Percentiles rank a stretch among this genome's conserved stretches.
Conservation (phyloP, 371 early-diverging fungal genomes). For the Mucor indicus region DNA sequence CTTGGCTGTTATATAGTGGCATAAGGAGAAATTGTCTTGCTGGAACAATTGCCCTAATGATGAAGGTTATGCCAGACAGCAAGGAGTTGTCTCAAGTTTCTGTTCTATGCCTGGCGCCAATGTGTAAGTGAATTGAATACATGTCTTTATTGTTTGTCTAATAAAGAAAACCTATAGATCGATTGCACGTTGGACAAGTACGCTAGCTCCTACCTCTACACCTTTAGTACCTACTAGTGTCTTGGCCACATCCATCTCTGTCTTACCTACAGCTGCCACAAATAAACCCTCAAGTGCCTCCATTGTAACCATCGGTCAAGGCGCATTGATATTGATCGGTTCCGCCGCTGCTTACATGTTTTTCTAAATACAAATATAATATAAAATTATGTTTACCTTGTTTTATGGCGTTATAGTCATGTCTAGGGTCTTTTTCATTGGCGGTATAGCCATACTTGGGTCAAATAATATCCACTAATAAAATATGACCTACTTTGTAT, state of each 20-base stretch:
- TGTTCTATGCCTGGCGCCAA: conserved; percentile 34
- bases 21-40: conserved; percentile 23
- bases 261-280: conserved; percentile 1
- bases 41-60: conserved; percentile 28
- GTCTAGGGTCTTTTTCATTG: too few relatives aligned
- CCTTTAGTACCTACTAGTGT: conserved; percentile 7
- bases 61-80: conserved; percentile 11
- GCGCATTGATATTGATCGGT: conserved; percentile 11
- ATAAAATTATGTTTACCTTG: too few relatives aligned
- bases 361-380: too few relatives aligned
- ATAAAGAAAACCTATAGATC: too few relatives aligned
- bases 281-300: conserved; percentile 19
- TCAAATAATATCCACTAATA: not conserved
- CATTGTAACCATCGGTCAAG: conserved; percentile 12
- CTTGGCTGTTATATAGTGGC: conserved; percentile 22
- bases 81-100: conserved; percentile 6
- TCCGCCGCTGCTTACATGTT: conserved; percentile 17
- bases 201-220: conserved; percentile 13
- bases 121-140: too few relatives aligned
- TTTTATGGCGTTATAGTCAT: too few relatives aligned
- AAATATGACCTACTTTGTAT: not conserved
- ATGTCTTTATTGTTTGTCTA: not conserved
- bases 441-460: too few relatives aligned
- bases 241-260: conserved; percentile 5
- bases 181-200: conserved; percentile 24